A percentile compares a stretch with the other conserved stretches of the same genome.
Conservation (phyloP, 2,329 filamentous ascomycete species). For the Botrytis tulipae region DNA sequence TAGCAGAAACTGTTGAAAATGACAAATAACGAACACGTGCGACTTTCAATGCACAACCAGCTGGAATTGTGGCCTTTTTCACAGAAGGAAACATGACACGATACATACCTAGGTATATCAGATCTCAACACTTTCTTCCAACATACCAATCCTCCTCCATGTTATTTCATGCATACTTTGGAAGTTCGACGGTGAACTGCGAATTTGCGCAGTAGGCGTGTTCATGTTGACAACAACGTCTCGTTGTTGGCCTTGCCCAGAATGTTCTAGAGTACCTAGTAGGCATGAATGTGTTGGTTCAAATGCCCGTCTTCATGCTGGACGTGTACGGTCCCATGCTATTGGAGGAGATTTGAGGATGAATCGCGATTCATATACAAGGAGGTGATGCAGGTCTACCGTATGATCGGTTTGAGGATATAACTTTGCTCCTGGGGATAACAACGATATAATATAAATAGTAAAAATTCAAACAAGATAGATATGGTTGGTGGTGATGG, state of each 20-base stretch:
- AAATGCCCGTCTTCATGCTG: slow-evolving; percentile 2
- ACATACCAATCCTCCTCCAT: neutral
- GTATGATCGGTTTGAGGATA: neutral
- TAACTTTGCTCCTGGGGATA: neutral
- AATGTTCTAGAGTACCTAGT: slow-evolving; percentile 8
- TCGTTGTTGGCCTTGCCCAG: slow-evolving; percentile 3
- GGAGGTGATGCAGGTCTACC: neutral
- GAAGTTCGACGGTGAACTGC: neutral
- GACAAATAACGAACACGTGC: neutral
- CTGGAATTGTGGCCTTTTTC: neutral
- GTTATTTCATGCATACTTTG: neutral
- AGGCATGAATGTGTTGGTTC: neutral
- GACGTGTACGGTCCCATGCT: neutral
- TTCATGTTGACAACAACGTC: slow-evolving; percentile 13
- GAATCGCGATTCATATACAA: neutral
- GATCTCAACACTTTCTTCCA: neutral
- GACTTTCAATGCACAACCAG: neutral
- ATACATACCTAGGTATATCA: neutral
- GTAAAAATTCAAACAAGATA: neutral
- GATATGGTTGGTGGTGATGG: neutral
- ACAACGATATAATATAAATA: neutral
- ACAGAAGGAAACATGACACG: neutral
- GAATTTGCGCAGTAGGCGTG: neutral
- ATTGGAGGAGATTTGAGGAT: neutral
- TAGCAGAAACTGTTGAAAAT: neutral